Conservation (phyloP, 2,329 filamentous ascomycete species). For the Fusarium graminum region DNA sequence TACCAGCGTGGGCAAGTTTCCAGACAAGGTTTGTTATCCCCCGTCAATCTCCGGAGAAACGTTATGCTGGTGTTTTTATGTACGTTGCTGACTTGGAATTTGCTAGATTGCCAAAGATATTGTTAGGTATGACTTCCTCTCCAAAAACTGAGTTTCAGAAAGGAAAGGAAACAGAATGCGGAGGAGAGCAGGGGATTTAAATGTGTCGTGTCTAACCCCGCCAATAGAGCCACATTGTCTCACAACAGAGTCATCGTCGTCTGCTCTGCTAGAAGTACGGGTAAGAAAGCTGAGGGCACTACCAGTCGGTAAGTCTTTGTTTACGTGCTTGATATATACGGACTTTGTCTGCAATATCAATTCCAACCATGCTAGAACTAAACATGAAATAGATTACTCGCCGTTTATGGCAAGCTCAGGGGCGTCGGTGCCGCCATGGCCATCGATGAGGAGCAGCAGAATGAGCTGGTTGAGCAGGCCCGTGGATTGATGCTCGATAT, state of each 20-base stretch:
- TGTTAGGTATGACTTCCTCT: conserved; percentile 54
- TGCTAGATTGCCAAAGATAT: conserved; percentile 59
- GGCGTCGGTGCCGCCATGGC: conserved; percentile 66
- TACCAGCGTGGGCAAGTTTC: conserved; percentile 95
- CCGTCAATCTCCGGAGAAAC: conserved; percentile 3
- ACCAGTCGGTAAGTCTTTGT: conserved; percentile 82
- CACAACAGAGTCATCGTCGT: conserved; percentile 88
- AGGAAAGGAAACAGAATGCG: not conserved
- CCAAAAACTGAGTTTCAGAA: not conserved
- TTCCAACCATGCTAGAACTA: not conserved
- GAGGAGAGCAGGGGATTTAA: conserved; percentile 18
- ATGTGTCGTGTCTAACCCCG: conserved; percentile 34
- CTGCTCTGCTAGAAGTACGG: conserved; percentile 94
- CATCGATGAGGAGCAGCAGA: conserved; percentile 64
- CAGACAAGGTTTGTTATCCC: conserved; percentile 69
- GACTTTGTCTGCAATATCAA: not conserved
- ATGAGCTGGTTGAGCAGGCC: conserved; percentile 71
- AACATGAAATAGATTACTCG: conserved; percentile 62
- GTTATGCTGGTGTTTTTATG: conserved; percentile 17
- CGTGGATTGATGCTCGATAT: conserved; percentile 83
- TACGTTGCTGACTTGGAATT: conserved; percentile 14
- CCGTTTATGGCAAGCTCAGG: conserved; percentile 70
- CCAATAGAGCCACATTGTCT: conserved; percentile 63
- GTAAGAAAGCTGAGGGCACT: conserved; percentile 93
- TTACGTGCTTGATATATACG: not conserved